phyloP scores from a whole-genome alignment of 768 basidiomycete genomes.

The Mycena pura region DNA sequence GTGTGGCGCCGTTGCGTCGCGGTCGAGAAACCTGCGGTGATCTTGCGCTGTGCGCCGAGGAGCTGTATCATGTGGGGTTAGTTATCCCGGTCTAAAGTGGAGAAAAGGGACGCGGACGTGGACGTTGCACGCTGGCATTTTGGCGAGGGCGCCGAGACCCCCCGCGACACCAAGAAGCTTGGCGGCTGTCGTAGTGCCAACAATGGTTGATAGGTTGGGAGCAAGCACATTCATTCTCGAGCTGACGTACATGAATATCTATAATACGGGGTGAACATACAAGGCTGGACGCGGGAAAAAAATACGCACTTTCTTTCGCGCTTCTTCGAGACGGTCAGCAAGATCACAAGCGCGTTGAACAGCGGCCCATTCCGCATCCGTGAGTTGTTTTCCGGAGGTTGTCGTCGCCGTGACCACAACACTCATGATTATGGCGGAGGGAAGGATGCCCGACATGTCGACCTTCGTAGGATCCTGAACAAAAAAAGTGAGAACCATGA shows the following conservation, averaged over 20 bases:
- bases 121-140: constrained; percentile 96
- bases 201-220: constrained; percentile 97
- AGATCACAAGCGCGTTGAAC: constrained; percentile 89
- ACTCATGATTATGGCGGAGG: constrained; percentile 92
- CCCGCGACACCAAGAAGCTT: constrained; percentile 98
- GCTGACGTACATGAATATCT: constrained; percentile 99
- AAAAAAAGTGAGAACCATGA: constrained; percentile 8
- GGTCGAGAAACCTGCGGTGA: constrained; percentile 91
- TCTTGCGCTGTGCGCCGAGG: constrained; percentile 92
- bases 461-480: constrained; percentile 90
- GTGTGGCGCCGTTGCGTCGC: constrained; percentile 90
- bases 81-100: neutral
- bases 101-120: constrained; percentile 62
- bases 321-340: constrained; percentile 86
- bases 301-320: constrained; percentile 76
- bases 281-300: neutral
- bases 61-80: constrained; percentile 55
- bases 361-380: constrained; percentile 76
- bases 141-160: constrained; percentile 86
- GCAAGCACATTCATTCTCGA: constrained; percentile 98
- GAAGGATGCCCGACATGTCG: constrained; percentile 78
- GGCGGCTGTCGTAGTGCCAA: constrained; percentile 98
- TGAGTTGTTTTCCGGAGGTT: constrained; percentile 76
- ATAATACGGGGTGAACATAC: constrained; percentile 4
- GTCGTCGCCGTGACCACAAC: constrained; percentile 96